Evolutionary conservation across 495 filamentous ascomycete genomes (phyloP), one percentile per base, ranked within the genome.

Genomic region (Penicillium maclennaniae): DNA sequence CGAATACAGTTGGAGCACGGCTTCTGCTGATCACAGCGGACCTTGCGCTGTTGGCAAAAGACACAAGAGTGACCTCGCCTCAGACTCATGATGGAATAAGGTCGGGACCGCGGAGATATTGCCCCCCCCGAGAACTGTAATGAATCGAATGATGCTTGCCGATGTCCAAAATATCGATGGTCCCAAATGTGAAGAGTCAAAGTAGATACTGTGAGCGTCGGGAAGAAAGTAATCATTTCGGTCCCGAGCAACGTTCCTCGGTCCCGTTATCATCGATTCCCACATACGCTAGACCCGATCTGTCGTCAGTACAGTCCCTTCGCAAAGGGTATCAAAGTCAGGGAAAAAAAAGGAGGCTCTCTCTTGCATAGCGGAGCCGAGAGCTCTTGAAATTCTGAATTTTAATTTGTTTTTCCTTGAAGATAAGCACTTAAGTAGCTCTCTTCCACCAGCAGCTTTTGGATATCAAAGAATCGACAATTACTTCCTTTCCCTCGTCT

Each of bases 41-140:
- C 61, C 47, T 74, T 74, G 34, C 70, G 65, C 16, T 65, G 60
- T 38, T 65, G 60, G 53, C 71, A 74, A 17, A 59, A 39, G 1
- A 60, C 41, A 53, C 65, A 70, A 3, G 56, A 54, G 12, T 54
- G 45, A 6, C 51, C 51, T 26, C 51, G 44, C n/a, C 45, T 44
- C 20, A 43, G 17, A 16, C 51, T 54, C 51, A 54, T 54, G 14
- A 4, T 27, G 14, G 7, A 6, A 23, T 38, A 16, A 15, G 16
- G 1, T 31, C 27, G 27, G 27, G 27, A 7, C 9, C 31, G 4
- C 31, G 10, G 31, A 34, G 31, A 12, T 14, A 12, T 4, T 14
- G 14, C 10, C 8, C 14, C 8, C 14, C 10, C 31, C 9, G 14
- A 34, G 31, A 34, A 14, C 2, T 14, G 15, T 34, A 1, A 34